phyloP scores from a whole-genome alignment of 352 stramenopile species.

The Globisporangium iwayamae region DNA sequence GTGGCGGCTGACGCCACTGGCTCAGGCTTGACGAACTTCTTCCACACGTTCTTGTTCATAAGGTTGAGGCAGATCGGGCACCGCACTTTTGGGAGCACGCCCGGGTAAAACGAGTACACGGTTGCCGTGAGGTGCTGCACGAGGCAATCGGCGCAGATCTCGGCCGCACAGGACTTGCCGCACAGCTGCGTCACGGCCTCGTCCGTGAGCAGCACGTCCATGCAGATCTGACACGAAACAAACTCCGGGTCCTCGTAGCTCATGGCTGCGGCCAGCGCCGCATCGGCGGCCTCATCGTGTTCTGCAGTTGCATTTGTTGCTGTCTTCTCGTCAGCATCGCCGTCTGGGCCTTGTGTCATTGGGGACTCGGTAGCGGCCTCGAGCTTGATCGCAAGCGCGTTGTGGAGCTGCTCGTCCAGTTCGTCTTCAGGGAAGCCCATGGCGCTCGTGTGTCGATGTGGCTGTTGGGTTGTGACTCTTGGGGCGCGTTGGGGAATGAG shows the following conservation, averaged over 20 bases:
- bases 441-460: neutral
- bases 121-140: constrained; percentile 47
- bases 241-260: constrained; percentile 23
- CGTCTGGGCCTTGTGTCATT: no score
- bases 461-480: no score
- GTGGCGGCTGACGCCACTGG: neutral
- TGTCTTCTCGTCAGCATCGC: neutral
- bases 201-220: constrained; percentile 36
- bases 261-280: neutral
- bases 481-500: no score
- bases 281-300: neutral
- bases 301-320: no score
- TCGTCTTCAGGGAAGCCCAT: neutral
- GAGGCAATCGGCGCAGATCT: constrained; percentile 43
- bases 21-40: constrained; percentile 27
- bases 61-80: constrained; percentile 56
- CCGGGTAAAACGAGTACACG: constrained; percentile 58
- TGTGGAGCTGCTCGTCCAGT: neutral
- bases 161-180: constrained; percentile 31
- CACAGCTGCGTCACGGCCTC: constrained; percentile 39
- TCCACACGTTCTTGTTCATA: constrained; percentile 51
- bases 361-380: neutral
- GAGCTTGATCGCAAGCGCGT: neutral
- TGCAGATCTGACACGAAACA: constrained; percentile 55
- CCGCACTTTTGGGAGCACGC: constrained; percentile 61